Base-by-base conservation (phyloP, 1,284 basidiomycete genomes). In the Austroboletus niveus region DNA sequence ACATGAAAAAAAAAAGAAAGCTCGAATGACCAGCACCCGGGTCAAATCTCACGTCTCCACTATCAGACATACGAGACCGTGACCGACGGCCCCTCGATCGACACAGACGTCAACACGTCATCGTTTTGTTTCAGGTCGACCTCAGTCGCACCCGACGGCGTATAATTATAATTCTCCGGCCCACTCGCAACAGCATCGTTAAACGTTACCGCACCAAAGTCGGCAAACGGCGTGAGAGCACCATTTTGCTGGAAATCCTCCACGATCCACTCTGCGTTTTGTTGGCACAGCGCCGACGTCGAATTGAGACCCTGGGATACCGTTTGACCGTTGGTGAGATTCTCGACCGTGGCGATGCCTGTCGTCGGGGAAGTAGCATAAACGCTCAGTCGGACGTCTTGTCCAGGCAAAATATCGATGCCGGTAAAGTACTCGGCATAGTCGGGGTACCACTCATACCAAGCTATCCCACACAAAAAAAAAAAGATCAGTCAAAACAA, bases 241-340 rank as follows among this genome's bases (percentile, higher is more conserved):
- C 42, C 42, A 15, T 34, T 15, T 17, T 44, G n/a, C 35, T 32
- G 34, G 35, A 39, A 49, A 30, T 49, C 48, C 20, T 49, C 48
- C n/a, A 49, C 48, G 36, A 49, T 49, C 48, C 48, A 49, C 29
- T 49, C 48, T 2, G 48, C 48, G 12, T 44, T 40, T 17, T 30
- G 34, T 12, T 39, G 17, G 29, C 48, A 49, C 15, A 49, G 48
- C 8, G 42, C 35, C 17, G n/a, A 17, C 2, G 42, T 22, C 14
- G 48, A 49, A 1, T 14, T 44, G 29, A 44, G 27, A 22, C 10
- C 32, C 20, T 43, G 14, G n/a, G 20, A 17, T 20, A 34, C 29
- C 17, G 22, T 35, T n/a, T 31, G 47, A 10, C 42, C 27, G 29
- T 9, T 44, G 30, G 39, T 41, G 4, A 41, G 39, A 14, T 41